Base-by-base conservation (phyloP, 164 flowering plant genomes). In the Sedum album region DNA sequence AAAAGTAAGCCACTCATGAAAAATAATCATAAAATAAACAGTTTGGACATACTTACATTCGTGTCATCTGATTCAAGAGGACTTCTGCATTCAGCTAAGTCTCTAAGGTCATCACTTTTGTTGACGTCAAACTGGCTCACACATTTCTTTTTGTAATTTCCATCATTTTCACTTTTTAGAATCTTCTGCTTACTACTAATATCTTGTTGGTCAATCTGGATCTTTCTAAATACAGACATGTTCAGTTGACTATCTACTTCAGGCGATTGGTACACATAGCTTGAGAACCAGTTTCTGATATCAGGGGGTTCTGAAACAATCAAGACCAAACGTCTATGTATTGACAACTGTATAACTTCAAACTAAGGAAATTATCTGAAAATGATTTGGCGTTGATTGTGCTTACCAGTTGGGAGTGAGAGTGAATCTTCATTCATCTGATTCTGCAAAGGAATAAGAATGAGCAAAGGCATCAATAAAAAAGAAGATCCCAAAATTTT, bases 291-390 rank as follows among this genome's bases (percentile, higher is more conserved):
- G 71, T 86, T 82, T 41, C 75, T 66, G 46, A 84, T 70, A 53
- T 83, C 85, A 70, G 85, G 88, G 70, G 91, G 91, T 72, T 84
- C 87, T 83, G 74, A 41, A 26, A 61, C n/a, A 61, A 49, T 21
- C 42, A 67, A 74, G 53, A 38, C 18, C 4, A 64, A 28, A 14
- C 0, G 20, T 1, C 31, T 26, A 20, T 17, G 14, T 1, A 57
- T 14, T 57, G 17, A 26, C 4, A 57, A 11, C 62, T 14, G 31
- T 2, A 3, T 9, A 11, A 57, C 62, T 55, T 55, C 31, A 57
- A 6, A 20, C 33, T 20, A 26, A 28, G 30, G 11, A 30, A 53
- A 11, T 13, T 7, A 1, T 10, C 6, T 26, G 62, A 28, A 13
- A 26, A 30, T 28, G 28, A 13, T 4, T 26, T 25, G 1, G 30